Evolutionary conservation across 805 yeast species (phyloP), one percentile per base, ranked within the genome.

Genomic region (Pichia phayaonensis): DNA sequence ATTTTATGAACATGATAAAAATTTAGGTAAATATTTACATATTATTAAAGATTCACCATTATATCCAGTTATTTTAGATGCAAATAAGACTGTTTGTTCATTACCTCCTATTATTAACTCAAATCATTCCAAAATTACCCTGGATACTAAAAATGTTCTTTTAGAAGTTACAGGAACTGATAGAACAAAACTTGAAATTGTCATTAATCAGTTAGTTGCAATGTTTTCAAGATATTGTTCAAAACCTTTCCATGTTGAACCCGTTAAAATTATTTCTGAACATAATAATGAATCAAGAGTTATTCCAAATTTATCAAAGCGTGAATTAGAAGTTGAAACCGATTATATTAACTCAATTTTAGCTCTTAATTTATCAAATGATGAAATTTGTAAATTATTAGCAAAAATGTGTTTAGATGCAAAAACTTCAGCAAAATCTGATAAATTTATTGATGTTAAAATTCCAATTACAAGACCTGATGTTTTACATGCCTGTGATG

Each of bases 71-170:
- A 86, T 92, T 60, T 76, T 83, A 60, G 99, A 94, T 69, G 69
- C 83, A 51, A 74, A 81, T 41, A 78, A 83, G 61, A 76, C 78
- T 10, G 94, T 94, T 48, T 84, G 95, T 61, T 90, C 98, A 8
- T 71, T 94, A 74, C 99, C 99, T 47, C 99, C 99, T 56, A 85
- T 94, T 64, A 95, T 94, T 73, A 94, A 94, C 73, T 85, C 96
- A 39, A 84, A 94, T 63, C 86, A 77, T 65, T 84, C 96, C 47
- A 95, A 95, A 72, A 88, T 94, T 61, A 75, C 94, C 20, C 69
- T 90, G 56, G 76, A 87, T 51, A 92, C 99, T 54, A 82, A 72
- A 59, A 90, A 94, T 62, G 86, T 95, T 54, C 89, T 92, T 68
- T 82, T 94, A 61, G 99, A 94, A 58, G 80, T 89, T 52, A 92